Evolutionary conservation across 2,329 filamentous ascomycete genomes (phyloP), one percentile per base, ranked within the genome.

Genomic region (Fusarium camptoceras): DNA sequence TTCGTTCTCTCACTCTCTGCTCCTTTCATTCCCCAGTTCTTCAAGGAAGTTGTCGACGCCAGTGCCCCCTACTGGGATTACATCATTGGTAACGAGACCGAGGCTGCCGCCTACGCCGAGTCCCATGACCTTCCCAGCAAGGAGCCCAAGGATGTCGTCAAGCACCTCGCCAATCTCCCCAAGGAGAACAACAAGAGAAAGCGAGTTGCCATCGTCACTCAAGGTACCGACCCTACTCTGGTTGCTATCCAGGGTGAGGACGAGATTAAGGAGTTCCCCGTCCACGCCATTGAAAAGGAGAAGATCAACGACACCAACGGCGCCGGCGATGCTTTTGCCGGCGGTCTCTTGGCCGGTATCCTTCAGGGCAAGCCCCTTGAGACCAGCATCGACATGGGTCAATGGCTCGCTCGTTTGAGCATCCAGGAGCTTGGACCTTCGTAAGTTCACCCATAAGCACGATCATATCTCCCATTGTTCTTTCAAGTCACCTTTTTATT

Each of bases 261-360:
- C 42, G 86, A 89, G 66, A 84, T 96, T 76, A 89, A 91, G 83
- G 88, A 92, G 80, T 96, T 90, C 85, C 87, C 91, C 22, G 94
- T 99, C 54, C 93, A 93, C 80, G 86, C 89, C 75, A 95, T 99
- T 76, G 85, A 88, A 73, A 85, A 88, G 80, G 87, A 88, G 53
- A 85, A 92, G 83, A 98, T 99, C 83, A 92, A 92, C 82, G 96
- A 99, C 84, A 98, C 95, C 81, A 98, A 95, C 79, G 96, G 96
- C 79, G 96, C 96, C 68, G 96, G 94, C 80, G 96, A 99, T 80
- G 95, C 96, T 55, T 99, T 99, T 78, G 95, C 96, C 63, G 96
- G 94, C 78, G 96, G 96, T 70, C 94, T 99, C 83, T 86, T 93
- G 59, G 96, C 96, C 55, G 96, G 94, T 78, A 86, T 98, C 70